Evolutionary conservation across 352 stramenopile genomes (phyloP).

Genomic region (Pythium apleroticum): DNA sequence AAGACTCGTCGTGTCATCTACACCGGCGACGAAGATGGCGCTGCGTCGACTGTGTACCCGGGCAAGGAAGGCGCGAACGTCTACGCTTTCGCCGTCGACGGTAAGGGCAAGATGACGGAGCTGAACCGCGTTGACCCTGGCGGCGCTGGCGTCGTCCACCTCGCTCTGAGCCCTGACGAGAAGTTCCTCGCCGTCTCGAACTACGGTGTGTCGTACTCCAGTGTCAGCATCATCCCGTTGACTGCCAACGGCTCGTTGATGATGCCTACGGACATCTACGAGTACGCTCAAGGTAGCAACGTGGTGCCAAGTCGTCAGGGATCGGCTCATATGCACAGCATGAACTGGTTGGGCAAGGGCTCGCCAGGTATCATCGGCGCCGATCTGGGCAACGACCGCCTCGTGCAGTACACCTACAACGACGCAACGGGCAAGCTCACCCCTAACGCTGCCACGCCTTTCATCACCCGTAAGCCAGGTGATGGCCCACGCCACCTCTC

Average conservation of each 20-base stretch:
- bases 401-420: conserved; percentile 52
- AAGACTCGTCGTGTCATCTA: not conserved
- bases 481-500: conserved; percentile 65
- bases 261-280: not conserved
- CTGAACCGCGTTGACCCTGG: not conserved
- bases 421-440: conserved; percentile 36
- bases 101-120: not conserved
- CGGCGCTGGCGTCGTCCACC: not conserved
- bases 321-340: conserved; percentile 59
- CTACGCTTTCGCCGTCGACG: not conserved
- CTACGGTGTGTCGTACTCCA: not conserved
- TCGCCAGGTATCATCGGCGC: conserved; percentile 43
- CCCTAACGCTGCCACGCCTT: conserved; percentile 12
- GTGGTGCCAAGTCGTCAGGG: not conserved
- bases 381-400: conserved; percentile 63
- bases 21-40: not conserved
- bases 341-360: conserved; percentile 48
- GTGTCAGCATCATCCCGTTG: not conserved
- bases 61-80: not conserved
- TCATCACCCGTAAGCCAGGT: conserved; percentile 27
- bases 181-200: not conserved
- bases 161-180: not conserved
- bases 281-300: not conserved
- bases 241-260: not conserved
- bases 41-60: not conserved